Percentiles rank a stretch among this genome's conserved stretches.
Conservation (phyloP, 2,329 filamentous ascomycete species). For the Byssothecium circinans region DNA sequence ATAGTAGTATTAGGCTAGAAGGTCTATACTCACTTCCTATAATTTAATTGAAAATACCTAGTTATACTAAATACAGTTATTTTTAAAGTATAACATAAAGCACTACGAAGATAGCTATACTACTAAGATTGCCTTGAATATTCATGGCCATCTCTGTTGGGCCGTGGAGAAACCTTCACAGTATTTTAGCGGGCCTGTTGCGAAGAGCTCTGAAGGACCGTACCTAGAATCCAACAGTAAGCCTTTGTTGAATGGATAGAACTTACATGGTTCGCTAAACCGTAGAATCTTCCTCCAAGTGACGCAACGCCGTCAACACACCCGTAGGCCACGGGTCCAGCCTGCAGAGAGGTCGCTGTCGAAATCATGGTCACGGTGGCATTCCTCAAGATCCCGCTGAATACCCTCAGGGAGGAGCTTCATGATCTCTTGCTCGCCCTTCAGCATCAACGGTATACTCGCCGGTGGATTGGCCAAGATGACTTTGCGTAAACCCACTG, state of each 20-base stretch:
- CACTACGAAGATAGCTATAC: too few relatives aligned
- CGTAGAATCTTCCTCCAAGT: constrained; percentile 37
- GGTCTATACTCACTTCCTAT: too few relatives aligned
- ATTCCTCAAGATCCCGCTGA: constrained; percentile 18
- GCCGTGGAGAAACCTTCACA: constrained; percentile 43
- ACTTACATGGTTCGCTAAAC: constrained; percentile 41
- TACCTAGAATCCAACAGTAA: constrained; percentile 24
- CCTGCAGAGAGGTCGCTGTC: constrained; percentile 15
- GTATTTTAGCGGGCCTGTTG: constrained; percentile 45
- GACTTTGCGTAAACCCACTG: constrained; percentile 41
- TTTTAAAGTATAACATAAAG: too few relatives aligned
- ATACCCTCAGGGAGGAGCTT: constrained; percentile 22
- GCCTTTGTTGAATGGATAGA: background rate
- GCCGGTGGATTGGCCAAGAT: constrained; percentile 31
- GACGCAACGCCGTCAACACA: constrained; percentile 22
- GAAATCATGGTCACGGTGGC: constrained; percentile 9
- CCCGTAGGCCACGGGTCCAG: constrained; percentile 18
- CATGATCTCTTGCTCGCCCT: constrained; percentile 21
- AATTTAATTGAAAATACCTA: too few relatives aligned
- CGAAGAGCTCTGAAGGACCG: constrained; percentile 44
- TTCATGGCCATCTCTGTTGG: too few relatives aligned
- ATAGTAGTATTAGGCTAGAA: too few relatives aligned
- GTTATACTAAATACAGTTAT: too few relatives aligned
- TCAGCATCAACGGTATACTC: constrained; percentile 23
- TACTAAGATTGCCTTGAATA: too few relatives aligned